Evolutionary conservation across 768 basidiomycete genomes (phyloP).

Genomic region (Cyclocybe aegerita): DNA sequence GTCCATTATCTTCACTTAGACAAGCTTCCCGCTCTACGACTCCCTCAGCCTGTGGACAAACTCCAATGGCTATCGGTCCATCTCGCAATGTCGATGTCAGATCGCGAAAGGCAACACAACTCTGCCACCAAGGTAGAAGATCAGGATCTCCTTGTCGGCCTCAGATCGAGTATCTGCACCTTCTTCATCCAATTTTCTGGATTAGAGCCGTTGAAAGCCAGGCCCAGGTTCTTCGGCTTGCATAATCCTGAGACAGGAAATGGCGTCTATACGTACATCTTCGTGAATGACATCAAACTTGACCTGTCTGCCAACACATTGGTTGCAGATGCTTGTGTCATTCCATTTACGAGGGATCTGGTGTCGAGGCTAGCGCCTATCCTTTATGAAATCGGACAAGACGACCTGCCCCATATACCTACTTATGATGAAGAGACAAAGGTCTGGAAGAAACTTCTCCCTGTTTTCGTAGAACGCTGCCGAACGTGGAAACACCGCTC

Average conservation of each 20-base stretch:
- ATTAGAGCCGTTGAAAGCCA: neutral
- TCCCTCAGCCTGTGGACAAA: slow-evolving; percentile 5
- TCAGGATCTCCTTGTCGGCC: slow-evolving; percentile 15
- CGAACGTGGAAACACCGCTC: slow-evolving; percentile 48
- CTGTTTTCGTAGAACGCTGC: slow-evolving; percentile 51
- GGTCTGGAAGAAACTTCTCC: slow-evolving; percentile 53
- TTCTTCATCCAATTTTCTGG: slow-evolving; percentile 16
- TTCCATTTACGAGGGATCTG: slow-evolving; percentile 30
- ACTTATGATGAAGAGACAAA: slow-evolving; percentile 32
- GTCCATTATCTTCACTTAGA: slow-evolving; percentile 28
- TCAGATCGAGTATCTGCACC: slow-evolving; percentile 20
- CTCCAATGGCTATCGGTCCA: slow-evolving; percentile 25
- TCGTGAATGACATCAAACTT: slow-evolving; percentile 44
- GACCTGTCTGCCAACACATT: slow-evolving; percentile 51
- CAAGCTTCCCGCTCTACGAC: slow-evolving; percentile 8
- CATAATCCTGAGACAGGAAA: slow-evolving; percentile 12
- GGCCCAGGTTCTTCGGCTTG: slow-evolving; percentile 19
- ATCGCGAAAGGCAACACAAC: slow-evolving; percentile 12
- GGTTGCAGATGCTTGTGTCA: slow-evolving; percentile 48
- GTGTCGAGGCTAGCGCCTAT: slow-evolving; percentile 14
- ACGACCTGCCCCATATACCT: slow-evolving; percentile 9
- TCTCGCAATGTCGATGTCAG: slow-evolving; percentile 18
- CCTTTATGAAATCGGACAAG: slow-evolving; percentile 7
- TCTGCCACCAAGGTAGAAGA: neutral
- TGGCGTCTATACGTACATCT: slow-evolving; percentile 38